Base-by-base conservation (phyloP, 352 stramenopile genomes). In the Globisporangium solare region DNA sequence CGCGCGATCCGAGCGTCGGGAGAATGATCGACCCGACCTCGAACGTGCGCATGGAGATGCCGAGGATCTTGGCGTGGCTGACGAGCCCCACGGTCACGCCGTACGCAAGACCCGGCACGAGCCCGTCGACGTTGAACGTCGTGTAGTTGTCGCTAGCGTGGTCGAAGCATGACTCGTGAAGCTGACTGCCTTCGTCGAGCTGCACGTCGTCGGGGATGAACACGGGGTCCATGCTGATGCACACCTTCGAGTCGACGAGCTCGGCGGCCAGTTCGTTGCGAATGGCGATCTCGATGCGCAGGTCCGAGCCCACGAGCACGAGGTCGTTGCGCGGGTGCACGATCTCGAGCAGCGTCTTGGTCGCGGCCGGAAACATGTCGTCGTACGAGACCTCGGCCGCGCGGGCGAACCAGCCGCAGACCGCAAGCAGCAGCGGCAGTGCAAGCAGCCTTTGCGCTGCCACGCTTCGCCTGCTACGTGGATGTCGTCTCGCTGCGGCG, bases 11-110 rank as follows among this genome's bases (percentile, higher is more conserved):
- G 0, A 67, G 48, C 2, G 57, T 60, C 7, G 65, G 53, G 18
- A 79, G 37, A 0, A 70, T 27, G 24, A 90, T 56, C 0, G 76
- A 82, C 0, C 63, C 81, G 15, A 92, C 79, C 7, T 76, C 63
- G 51, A 94, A 89, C 8, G 67, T 73, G 1, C 83, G 72, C 56
- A 78, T 78, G 13, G 83, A 94, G 13, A 88, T 56, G 8, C 68
- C 79, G 14, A 91, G 56, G 43, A 89, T 65, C 22, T 72, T 69
- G 20, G 70, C 75, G 43, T 54, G 18, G 54, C 71, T 74, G 37
- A 88, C 61, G 5, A 94, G 70, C 5, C 70, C 71, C 1, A 73
- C 79, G 6, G 70, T 75, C 21, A 94, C 58, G 10, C 61, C 58
- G 53, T 94, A 94, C 13, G 56, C 61, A 14, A 79, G 60, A 0